phyloP scores from a whole-genome alignment of 2,329 filamentous ascomycete genomes.

The Fusarium sarcochroum region DNA sequence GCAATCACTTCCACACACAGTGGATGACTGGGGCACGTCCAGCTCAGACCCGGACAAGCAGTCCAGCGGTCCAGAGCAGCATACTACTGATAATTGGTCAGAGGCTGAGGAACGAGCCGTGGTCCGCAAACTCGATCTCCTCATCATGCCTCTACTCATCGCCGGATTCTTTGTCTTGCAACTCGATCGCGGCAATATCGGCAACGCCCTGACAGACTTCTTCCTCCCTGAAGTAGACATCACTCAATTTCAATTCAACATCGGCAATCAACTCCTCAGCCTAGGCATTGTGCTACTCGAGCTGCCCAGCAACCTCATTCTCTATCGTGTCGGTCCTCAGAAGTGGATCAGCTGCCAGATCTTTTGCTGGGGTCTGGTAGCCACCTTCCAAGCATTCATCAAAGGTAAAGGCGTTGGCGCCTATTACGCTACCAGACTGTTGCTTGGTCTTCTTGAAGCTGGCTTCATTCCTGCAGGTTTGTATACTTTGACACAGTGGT shows the following conservation, averaged over 20 bases:
- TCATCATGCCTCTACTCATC: conserved; percentile 15
- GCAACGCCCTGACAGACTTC: conserved; percentile 58
- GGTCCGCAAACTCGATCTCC: conserved; percentile 1
- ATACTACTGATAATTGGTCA: conserved; percentile 15
- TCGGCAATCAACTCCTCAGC: conserved; percentile 6
- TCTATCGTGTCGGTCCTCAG: conserved; percentile 4
- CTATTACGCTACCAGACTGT: not conserved
- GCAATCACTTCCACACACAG: not conserved
- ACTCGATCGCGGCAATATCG: conserved; percentile 53
- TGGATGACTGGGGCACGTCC: not conserved
- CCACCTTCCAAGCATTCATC: not conserved
- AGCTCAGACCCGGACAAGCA: not conserved
- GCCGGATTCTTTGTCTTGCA: conserved; percentile 59
- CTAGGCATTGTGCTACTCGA: conserved; percentile 10
- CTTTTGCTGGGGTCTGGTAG: conserved; percentile 4
- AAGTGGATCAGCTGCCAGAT: conserved; percentile 15
- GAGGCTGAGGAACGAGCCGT: conserved; percentile 40
- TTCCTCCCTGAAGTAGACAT: conserved; percentile 57
- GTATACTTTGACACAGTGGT: conserved; percentile 62
- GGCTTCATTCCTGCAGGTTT: conserved; percentile 55
- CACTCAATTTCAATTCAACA: conserved; percentile 47
- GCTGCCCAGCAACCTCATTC: conserved; percentile 9
- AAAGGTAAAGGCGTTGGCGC: conserved; percentile 1
- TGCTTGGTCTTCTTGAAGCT: conserved; percentile 1
- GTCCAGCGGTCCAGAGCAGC: not conserved